Conservation (phyloP, 2,329 filamentous ascomycete species). For the Sordariomycetes sp. region DNA sequence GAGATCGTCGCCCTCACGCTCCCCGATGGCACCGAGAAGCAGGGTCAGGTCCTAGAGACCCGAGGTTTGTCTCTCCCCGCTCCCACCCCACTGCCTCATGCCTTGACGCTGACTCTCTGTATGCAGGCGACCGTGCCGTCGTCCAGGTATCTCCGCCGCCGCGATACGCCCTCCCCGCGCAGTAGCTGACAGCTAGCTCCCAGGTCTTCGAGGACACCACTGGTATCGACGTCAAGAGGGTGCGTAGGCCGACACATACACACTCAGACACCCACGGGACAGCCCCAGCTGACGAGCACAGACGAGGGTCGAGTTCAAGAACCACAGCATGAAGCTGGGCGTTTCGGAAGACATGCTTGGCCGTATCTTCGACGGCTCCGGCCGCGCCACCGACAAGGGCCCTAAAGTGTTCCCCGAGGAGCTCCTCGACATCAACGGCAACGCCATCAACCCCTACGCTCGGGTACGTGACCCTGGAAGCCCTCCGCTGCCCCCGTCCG, state of each 20-base stretch:
- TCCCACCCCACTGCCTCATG: background rate
- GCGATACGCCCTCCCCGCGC: background rate
- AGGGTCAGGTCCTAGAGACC: conserved; percentile 93
- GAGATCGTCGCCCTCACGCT: conserved; percentile 95
- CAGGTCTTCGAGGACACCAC: conserved; percentile 90
- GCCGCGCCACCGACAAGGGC: conserved; percentile 96
- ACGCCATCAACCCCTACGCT: conserved; percentile 95
- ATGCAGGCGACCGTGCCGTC: conserved; percentile 73
- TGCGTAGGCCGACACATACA: conserved; percentile 19
- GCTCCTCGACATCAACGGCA: conserved; percentile 97
- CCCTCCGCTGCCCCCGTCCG: background rate
- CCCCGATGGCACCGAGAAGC: conserved; percentile 85
- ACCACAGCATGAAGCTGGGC: conserved; percentile 93
- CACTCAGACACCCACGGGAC: background rate
- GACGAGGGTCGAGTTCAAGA: conserved; percentile 96
- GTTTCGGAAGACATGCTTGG: conserved; percentile 99
- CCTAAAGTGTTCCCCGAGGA: conserved; percentile 97
- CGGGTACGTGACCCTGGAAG: conserved; percentile 45
- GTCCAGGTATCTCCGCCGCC: conserved; percentile 57
- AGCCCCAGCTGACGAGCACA: conserved; percentile 18
- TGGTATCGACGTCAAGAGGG: conserved; percentile 99
- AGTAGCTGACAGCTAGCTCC: background rate
- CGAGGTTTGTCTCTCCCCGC: conserved; percentile 52
- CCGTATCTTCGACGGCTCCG: conserved; percentile 96
- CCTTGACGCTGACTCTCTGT: conserved; percentile 1